Base-by-base conservation (phyloP, 805 yeast species). In the Candida manassasensis region DNA sequence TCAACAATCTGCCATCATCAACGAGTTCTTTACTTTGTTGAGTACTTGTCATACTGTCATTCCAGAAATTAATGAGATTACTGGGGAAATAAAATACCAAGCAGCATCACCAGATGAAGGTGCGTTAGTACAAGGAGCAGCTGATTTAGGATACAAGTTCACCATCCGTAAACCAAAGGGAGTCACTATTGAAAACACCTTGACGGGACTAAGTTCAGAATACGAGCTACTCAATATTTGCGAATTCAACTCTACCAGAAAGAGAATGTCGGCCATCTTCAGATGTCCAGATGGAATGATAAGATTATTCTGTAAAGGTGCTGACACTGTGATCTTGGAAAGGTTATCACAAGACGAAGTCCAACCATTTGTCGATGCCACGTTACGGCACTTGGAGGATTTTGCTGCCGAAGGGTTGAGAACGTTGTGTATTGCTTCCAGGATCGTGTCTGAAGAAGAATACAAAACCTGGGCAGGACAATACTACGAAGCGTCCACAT, bases 51-150 rank as follows among this genome's bases (percentile, higher is more conserved):
- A 93, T 52, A 94, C 99, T 0, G 99, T 93, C 27, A 93, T 93
- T 42, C 99, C 99, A 0, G 98, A 93, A 57, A 66, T 74, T 13
- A 72, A 71, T 41, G 79, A 70, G 1, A 67, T 65, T 38, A 53
- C 57, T 3, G 85, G 84, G 0, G 47, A 70, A 2, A 80, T 93
- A 43, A 89, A 86, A 56, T 93, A 94, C 57, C 99, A 93, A 61
- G 98, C 99, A 1, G 96, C 98, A 0, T 89, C 97, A 0, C 98
- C 98, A 0, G 99, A 93, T 64, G 98, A 94, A 67, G 98, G 98
- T 34, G 99, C 99, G 0, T 69, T 93, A 42, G 99, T 93, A 2
- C 88, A 89, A 49, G 99, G 99, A 39, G 97, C 96, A 12, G 93
- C 97, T 0, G 70, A 69, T 50, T 64, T 90, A 31, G 97, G 97